Evolutionary conservation across 75 land plant genomes (phyloP).

Genomic region (Cupressus sempervirens): DNA sequence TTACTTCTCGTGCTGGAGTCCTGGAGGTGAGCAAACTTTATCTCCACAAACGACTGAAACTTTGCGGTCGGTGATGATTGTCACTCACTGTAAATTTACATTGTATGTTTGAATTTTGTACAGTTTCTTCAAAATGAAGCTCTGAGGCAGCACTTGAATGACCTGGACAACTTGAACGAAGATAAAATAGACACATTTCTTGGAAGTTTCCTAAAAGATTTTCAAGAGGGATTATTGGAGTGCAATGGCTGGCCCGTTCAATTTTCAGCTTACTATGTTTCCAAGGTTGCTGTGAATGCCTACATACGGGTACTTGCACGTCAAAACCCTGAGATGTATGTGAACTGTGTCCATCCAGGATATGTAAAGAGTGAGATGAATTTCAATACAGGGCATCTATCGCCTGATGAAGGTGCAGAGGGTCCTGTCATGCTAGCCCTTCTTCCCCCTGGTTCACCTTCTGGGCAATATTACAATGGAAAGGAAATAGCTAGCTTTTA

Average conservation of each 20-base stretch:
- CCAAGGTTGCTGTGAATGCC: slow-evolving; percentile 6
- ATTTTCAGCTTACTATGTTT: background rate
- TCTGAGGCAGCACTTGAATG: slow-evolving; percentile 14
- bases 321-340: slow-evolving; percentile 17
- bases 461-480: slow-evolving; percentile 4
- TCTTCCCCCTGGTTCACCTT: background rate
- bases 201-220: slow-evolving; percentile 24
- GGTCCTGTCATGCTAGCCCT: background rate
- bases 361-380: slow-evolving; percentile 42
- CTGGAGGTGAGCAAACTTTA: background rate
- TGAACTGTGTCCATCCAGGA: slow-evolving; percentile 43
- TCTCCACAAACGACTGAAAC: background rate
- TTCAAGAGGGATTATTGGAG: slow-evolving; percentile 18
- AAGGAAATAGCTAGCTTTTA: background rate
- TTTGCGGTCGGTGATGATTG: background rate
- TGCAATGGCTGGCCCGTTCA: slow-evolving; percentile 28
- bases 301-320: slow-evolving; percentile 34
- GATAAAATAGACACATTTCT: slow-evolving; percentile 27
- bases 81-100: background rate
- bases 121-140: slow-evolving; percentile 22
- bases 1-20: background rate
- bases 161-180: slow-evolving; percentile 22
- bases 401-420: slow-evolving; percentile 38
- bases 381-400: slow-evolving; percentile 20
- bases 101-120: background rate